Conservation (phyloP, 345 rosid genomes). For the Rhodomyrtus tomentosa region DNA sequence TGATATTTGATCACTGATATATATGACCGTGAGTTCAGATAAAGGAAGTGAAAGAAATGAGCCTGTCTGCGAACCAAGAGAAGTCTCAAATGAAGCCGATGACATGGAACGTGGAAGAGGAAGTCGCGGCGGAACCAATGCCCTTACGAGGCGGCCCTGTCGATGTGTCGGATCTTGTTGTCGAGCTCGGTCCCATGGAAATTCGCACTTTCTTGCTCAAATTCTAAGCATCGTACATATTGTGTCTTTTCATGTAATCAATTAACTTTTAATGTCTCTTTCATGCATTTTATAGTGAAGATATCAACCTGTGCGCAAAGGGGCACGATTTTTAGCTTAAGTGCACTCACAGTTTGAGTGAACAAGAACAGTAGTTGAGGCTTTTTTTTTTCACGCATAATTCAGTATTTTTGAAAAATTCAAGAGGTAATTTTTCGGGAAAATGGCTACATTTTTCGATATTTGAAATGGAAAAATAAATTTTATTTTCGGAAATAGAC, state of each 20-base stretch:
- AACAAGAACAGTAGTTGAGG: background rate
- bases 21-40: slow-evolving; percentile 23
- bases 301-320: background rate
- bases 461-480: too few relatives aligned
- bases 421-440: fast-evolving
- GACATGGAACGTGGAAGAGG: slow-evolving; percentile 62
- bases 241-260: background rate
- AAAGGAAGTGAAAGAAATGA: slow-evolving; percentile 55
- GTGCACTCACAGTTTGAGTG: background rate
- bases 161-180: slow-evolving; percentile 22
- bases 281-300: background rate
- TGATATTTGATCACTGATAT: background rate
- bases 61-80: slow-evolving; percentile 55
- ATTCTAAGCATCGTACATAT: slow-evolving; percentile 4
- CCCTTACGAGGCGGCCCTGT: slow-evolving; percentile 44
- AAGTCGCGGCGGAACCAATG: background rate
- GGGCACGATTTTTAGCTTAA: background rate
- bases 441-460: background rate
- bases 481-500: too few relatives aligned
- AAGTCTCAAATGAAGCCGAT: slow-evolving; percentile 51
- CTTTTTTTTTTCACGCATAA: too few relatives aligned
- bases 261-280: background rate
- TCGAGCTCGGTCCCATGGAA: slow-evolving; percentile 76
- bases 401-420: background rate
- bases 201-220: slow-evolving; percentile 54